These are phyloP conservation scores for Epichloe sibirici DNA, from an alignment of 2,329 filamentous ascomycete genomes.

Conservation along the genomic window DNA sequence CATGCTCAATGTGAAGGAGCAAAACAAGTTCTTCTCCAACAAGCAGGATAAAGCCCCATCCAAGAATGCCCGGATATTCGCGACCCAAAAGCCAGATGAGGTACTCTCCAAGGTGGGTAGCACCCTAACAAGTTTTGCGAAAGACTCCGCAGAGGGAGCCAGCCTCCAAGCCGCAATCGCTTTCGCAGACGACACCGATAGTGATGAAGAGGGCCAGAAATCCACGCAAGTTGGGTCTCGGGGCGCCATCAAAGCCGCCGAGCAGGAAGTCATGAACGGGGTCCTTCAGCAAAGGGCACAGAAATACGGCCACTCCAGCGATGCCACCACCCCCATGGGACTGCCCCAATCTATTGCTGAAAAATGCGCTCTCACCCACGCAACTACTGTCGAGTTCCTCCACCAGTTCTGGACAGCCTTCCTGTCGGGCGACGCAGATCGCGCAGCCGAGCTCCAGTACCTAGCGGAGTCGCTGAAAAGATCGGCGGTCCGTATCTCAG, in stretches of 20 bases:
- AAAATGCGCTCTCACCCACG: slow-evolving; percentile 60
- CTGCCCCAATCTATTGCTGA: slow-evolving; percentile 42
- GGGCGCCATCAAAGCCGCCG: slow-evolving; percentile 49
- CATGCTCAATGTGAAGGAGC: slow-evolving; percentile 77
- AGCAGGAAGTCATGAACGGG: slow-evolving; percentile 53
- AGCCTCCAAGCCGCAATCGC: slow-evolving; percentile 54
- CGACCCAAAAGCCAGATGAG: slow-evolving; percentile 55
- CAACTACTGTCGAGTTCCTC: slow-evolving; percentile 90
- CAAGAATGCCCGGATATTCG: slow-evolving; percentile 41
- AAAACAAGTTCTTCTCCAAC: slow-evolving; percentile 67
- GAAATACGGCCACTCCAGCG: slow-evolving; percentile 37
- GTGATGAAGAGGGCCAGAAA: slow-evolving; percentile 46
- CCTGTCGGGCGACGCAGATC: slow-evolving; percentile 72
- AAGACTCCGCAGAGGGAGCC: slow-evolving; percentile 36
- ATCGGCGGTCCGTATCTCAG: slow-evolving; percentile 66
- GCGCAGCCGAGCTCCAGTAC: slow-evolving; percentile 68
- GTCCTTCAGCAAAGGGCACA: slow-evolving; percentile 50
- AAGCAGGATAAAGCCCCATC: slow-evolving; percentile 38
- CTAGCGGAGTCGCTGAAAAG: slow-evolving; percentile 71
- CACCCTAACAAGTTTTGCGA: slow-evolving; percentile 44
- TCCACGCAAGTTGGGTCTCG: slow-evolving; percentile 56
- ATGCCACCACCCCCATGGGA: slow-evolving; percentile 40
- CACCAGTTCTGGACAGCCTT: slow-evolving; percentile 95
- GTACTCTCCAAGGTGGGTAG: slow-evolving; percentile 53
- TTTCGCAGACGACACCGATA: slow-evolving; percentile 58